Conservation (phyloP, 208 protist species). For the Borovskyia barvae region DNA sequence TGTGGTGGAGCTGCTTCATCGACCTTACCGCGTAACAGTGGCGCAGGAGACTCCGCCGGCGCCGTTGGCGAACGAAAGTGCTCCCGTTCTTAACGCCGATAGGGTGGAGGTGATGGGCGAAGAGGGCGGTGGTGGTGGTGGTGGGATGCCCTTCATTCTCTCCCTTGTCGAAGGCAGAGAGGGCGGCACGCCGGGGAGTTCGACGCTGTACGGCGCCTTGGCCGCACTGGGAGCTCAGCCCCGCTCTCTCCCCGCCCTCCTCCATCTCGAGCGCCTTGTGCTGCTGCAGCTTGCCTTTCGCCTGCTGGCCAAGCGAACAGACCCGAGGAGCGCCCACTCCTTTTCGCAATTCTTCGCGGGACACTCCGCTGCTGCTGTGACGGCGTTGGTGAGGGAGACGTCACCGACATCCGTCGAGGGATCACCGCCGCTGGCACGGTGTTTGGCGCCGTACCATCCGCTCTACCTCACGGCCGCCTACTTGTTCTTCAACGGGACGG, state of each 20-base stretch:
- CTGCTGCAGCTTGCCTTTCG: constrained; percentile 14
- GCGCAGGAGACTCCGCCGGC: too few species aligned
- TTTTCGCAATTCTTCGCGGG: constrained; percentile 18
- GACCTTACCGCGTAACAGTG: too few species aligned
- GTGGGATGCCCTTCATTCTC: neutral
- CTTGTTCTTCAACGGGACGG: constrained; percentile 49
- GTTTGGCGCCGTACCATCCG: neutral
- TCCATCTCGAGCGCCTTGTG: constrained; percentile 9
- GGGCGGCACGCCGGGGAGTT: too few species aligned
- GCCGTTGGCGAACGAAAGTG: too few species aligned
- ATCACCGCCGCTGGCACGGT: neutral
- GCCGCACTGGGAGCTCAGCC: too few species aligned
- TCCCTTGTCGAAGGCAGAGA: neutral
- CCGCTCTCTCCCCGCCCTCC: too few species aligned
- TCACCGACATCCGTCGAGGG: neutral
- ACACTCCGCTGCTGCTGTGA: constrained; percentile 11
- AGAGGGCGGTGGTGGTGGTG: neutral
- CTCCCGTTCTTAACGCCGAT: too few species aligned
- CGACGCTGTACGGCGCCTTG: too few species aligned
- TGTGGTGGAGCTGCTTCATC: constrained; percentile 20
- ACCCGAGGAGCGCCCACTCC: neutral
- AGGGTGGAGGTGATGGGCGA: neutral
- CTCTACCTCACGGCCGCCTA: constrained; percentile 16
- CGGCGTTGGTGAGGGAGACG: neutral
- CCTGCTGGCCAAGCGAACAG: constrained; percentile 14